phyloP scores from a whole-genome alignment of 148 eudicot genomes.

The Euryodendron excelsum region DNA sequence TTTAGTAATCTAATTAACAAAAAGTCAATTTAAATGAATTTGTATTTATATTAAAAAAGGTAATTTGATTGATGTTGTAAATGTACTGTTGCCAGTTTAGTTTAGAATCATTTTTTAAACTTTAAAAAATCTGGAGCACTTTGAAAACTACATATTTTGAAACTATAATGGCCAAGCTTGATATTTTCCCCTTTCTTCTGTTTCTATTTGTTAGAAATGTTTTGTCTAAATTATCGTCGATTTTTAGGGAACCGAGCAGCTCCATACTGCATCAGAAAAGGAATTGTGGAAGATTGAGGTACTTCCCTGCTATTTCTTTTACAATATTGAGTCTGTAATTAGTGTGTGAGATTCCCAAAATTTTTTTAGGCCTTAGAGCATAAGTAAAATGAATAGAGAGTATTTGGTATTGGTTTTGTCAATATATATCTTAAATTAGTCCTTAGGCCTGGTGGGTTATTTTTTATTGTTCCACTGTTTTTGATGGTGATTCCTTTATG shows the following conservation, averaged over 20 bases:
- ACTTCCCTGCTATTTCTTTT: constrained; percentile 16
- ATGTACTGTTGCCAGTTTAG: background rate
- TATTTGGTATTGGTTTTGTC: background rate
- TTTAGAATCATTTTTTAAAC: background rate
- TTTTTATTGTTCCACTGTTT: background rate
- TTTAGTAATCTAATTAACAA: background rate
- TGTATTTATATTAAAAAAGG: too few relatives aligned
- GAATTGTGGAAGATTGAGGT: constrained; percentile 80
- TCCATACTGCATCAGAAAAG: constrained; percentile 62
- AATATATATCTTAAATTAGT: background rate
- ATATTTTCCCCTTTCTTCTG: background rate
- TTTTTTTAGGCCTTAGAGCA: constrained; percentile 1
- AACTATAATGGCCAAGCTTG: background rate
- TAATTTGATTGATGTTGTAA: background rate
- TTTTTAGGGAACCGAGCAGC: constrained; percentile 78
- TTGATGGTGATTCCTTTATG: background rate
- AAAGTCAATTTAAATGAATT: too few relatives aligned
- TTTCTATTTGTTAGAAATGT: background rate
- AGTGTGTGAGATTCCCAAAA: background rate
- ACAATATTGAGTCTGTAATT: background rate
- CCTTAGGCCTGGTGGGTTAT: background rate
- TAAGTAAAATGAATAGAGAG: background rate
- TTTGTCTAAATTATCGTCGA: background rate
- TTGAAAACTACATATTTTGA: background rate
- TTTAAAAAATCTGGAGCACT: background rate